phyloP scores from a whole-genome alignment of 768 basidiomycete species.

The Boletus eberwhitei region DNA sequence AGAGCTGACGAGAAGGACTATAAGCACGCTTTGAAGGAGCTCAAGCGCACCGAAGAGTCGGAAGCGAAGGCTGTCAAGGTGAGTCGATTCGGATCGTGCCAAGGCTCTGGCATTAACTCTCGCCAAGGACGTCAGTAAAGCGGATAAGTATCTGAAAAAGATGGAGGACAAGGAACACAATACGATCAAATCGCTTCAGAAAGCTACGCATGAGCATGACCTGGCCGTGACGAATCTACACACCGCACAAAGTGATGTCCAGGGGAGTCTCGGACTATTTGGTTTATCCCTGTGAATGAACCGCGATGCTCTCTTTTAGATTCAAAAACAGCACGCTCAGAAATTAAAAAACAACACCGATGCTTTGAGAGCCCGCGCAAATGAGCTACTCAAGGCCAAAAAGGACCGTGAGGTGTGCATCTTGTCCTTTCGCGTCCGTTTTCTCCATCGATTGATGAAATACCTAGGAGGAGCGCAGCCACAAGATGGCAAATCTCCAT shows the following conservation, averaged over 20 bases:
- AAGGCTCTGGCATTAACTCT: not conserved
- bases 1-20: constrained; percentile 49
- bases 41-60: constrained; percentile 51
- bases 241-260: constrained; percentile 41
- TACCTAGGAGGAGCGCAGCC: constrained; percentile 19
- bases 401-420: constrained; percentile 22
- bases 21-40: constrained; percentile 52
- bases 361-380: constrained; percentile 16
- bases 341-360: constrained; percentile 19
- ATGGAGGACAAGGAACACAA: constrained; percentile 50
- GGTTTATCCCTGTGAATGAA: not conserved
- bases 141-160: constrained; percentile 45
- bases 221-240: constrained; percentile 41
- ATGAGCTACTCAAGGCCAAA: constrained; percentile 20
- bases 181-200: constrained; percentile 47
- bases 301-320: constrained; percentile 7
- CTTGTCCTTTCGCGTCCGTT: not conserved
- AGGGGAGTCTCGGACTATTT: constrained; percentile 30
- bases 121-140: constrained; percentile 43
- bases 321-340: constrained; percentile 23
- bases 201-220: constrained; percentile 53
- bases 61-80: constrained; percentile 54
- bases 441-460: not conserved
- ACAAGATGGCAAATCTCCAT: constrained; percentile 14
- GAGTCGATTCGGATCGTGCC: not conserved